These are phyloP conservation scores for Venturia nashicola DNA, from an alignment of 2,329 filamentous ascomycete genomes.

Conservation along the genomic window DNA sequence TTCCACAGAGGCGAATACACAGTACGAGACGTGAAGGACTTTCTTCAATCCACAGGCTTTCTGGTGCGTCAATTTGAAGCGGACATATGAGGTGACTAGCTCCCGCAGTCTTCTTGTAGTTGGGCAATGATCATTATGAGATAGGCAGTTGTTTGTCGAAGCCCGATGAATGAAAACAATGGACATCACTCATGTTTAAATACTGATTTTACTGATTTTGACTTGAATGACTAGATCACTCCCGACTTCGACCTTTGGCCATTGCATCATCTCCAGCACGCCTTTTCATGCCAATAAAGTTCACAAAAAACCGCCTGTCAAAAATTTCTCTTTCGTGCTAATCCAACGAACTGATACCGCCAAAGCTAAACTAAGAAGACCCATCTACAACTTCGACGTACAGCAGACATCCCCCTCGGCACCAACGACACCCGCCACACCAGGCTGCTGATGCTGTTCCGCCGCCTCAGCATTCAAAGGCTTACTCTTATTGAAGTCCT, in stretches of 20 bases:
- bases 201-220: neutral
- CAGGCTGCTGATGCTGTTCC: slow-evolving; percentile 13
- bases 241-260: neutral
- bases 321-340: neutral
- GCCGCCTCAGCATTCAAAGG: slow-evolving; percentile 23
- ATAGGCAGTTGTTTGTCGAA: neutral
- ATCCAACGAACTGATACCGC: neutral
- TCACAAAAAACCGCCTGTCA: neutral
- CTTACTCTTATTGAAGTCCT: slow-evolving; percentile 33
- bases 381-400: slow-evolving; percentile 18
- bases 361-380: neutral
- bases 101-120: neutral
- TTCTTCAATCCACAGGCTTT: slow-evolving; percentile 57
- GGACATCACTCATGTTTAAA: neutral
- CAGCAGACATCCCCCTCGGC: slow-evolving; percentile 25
- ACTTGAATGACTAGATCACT: neutral
- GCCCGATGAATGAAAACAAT: neutral
- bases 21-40: slow-evolving; percentile 84
- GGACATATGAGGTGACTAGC: slow-evolving; percentile 18
- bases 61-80: slow-evolving; percentile 70
- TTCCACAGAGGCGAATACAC: slow-evolving; percentile 95
- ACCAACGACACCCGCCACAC: neutral
- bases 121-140: neutral
- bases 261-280: neutral
- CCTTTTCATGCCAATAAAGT: neutral